Base-by-base conservation (phyloP, 2,329 filamentous ascomycete genomes). In the Colletotrichum sp. region DNA sequence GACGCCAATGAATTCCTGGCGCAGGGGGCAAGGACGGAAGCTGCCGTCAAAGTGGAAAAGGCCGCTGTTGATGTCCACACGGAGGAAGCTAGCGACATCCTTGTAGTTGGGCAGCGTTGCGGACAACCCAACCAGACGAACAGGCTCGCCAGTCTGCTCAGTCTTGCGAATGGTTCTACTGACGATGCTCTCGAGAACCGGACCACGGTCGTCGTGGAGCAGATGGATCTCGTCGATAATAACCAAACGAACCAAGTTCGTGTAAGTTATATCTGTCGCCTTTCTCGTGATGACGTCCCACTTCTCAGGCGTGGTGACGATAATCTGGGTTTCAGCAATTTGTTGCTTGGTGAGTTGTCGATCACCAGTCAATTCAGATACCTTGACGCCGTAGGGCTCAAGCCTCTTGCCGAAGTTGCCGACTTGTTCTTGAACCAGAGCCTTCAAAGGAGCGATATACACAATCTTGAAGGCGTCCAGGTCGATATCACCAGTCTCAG, bases 271-370 rank as follows among this genome's bases (percentile, higher is more conserved):
- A 83, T 99, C 97, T 3, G 96, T 98, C 8, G 96, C 96, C 85
- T 99, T 99, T 85, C 97, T 92, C 7, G 97, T 99, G 79, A 99
- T 98, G 79, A 99, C 96, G 85, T 99, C 97, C 94, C 96, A 99
- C 86, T 99, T 99, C 85, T 99, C 97, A 24, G 97, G 97, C 0
- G 97, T 99, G 1, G 97, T 99, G 74, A 99, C 96, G 79, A 99
- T 99, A 79, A 99, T 93, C 83, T 99, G 96, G 1, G 97, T 99
- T 81, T 99, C 97, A 3, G 96, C 92, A 77, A 99, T 98, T 88
- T 99, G 97, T 84, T 98, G 96, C 86, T 99, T 99, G 24, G 96
- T 99, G 82, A 99, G 93, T 85, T 98, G 97, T 69, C 97, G 95
- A 86, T 99, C 97, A 87, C 97, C 97, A 76, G 97, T 99, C 81